A percentile compares a stretch with the other conserved stretches of the same genome.
phyloP scores from a whole-genome alignment of 2,329 filamentous ascomycete species.

The Aspergillus felis region DNA sequence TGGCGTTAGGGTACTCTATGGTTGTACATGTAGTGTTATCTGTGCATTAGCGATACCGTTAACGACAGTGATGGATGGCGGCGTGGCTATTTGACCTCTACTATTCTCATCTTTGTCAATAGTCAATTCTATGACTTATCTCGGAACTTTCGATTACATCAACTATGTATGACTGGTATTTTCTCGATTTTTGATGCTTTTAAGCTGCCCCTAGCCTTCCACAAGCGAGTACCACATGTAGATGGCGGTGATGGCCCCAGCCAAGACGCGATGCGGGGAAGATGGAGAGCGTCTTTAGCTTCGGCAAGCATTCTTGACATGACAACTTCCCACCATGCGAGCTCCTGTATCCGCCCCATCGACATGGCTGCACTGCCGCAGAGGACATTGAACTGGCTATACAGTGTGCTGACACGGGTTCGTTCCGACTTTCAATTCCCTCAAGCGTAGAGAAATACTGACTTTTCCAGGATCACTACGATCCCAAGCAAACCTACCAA shows the following conservation, averaged over 20 bases:
- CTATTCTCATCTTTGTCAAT: slow-evolving; percentile 1
- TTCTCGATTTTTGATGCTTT: background rate
- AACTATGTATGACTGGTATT: background rate
- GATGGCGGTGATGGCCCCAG: background rate
- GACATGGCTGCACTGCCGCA: slow-evolving; percentile 69
- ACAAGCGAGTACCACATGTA: too few species aligned
- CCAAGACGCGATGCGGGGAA: background rate
- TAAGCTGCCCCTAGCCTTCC: background rate
- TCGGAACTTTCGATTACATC: background rate
- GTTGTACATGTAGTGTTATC: slow-evolving; percentile 1
- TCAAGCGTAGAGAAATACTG: background rate
- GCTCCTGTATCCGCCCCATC: slow-evolving; percentile 8
- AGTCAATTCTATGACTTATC: background rate
- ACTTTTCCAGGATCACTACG: slow-evolving; percentile 31
- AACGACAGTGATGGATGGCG: slow-evolving; percentile 3
- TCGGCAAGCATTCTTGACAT: background rate
- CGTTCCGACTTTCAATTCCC: slow-evolving; percentile 8
- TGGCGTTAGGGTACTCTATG: slow-evolving; percentile 8
- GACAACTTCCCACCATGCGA: slow-evolving; percentile 12
- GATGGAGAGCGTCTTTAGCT: background rate
- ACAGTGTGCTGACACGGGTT: slow-evolving; percentile 80
- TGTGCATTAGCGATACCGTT: slow-evolving; percentile 11
- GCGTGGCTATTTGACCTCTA: background rate
- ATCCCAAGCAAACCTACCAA: slow-evolving; percentile 71
- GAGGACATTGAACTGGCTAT: slow-evolving; percentile 91